These are phyloP conservation scores for Anastatica hierochuntica DNA, from an alignment of 345 rosid genomes.

Conservation along the genomic window DNA sequence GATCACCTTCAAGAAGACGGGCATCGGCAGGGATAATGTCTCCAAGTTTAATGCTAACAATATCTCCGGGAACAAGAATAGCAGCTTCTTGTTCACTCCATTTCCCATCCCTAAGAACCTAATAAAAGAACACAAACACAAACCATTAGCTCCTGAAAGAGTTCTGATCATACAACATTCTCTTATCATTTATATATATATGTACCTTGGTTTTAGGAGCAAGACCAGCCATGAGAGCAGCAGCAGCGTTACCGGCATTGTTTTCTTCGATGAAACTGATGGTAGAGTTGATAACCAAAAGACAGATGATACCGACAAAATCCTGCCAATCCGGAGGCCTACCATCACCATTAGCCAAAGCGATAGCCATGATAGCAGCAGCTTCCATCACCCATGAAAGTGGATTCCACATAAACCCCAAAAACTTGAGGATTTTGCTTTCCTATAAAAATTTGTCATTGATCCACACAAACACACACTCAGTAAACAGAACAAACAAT, in stretches of 20 bases:
- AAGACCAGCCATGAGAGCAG: constrained; percentile 94
- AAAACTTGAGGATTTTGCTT: constrained; percentile 66
- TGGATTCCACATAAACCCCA: constrained; percentile 94
- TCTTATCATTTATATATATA: too few species aligned
- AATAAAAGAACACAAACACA: background rate
- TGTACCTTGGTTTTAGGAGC: constrained; percentile 88
- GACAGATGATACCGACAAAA: constrained; percentile 70
- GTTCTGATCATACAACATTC: background rate
- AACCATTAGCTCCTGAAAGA: background rate
- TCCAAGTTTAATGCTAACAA: constrained; percentile 77
- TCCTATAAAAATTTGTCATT: constrained; percentile 34
- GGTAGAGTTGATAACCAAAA: constrained; percentile 76
- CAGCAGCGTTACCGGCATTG: constrained; percentile 90
- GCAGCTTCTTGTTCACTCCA: constrained; percentile 79
- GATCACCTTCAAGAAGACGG: constrained; percentile 89
- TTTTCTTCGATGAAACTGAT: constrained; percentile 89
- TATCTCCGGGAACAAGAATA: constrained; percentile 79
- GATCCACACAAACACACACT: background rate
- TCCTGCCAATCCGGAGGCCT: constrained; percentile 95
- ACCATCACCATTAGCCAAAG: constrained; percentile 58
- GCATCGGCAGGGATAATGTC: constrained; percentile 93
- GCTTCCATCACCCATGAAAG: constrained; percentile 92
- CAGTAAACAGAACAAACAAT: background rate
- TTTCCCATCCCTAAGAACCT: constrained; percentile 76
- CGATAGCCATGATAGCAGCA: constrained; percentile 89